Percentiles rank a stretch among this genome's conserved stretches.
Conservation (phyloP, 1,284 basidiomycete genomes). For the Fistulinella cinereoalba region DNA sequence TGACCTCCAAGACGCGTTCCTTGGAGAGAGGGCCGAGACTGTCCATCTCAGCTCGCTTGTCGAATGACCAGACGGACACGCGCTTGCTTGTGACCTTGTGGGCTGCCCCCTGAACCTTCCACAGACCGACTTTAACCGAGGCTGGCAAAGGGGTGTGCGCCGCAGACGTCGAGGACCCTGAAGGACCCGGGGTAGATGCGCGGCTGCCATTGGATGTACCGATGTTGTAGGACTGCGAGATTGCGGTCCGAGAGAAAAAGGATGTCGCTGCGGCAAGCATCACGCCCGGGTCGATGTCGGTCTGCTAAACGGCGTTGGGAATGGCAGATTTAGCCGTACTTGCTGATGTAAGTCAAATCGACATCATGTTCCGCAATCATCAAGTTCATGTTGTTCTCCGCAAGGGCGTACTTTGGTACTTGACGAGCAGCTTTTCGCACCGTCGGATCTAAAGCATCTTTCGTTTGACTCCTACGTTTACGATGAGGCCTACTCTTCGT, state of each 20-base stretch:
- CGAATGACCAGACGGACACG: slow-evolving; percentile 87
- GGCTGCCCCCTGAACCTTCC: slow-evolving; percentile 79
- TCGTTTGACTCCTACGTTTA: neutral
- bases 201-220: slow-evolving; percentile 49
- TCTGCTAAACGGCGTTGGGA: neutral
- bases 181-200: slow-evolving; percentile 60
- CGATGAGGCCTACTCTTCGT: slow-evolving; percentile 42
- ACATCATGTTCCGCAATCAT: no score
- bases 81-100: slow-evolving; percentile 88
- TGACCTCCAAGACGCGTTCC: slow-evolving; percentile 75
- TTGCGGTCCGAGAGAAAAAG: slow-evolving; percentile 84
- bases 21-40: slow-evolving; percentile 56
- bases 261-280: slow-evolving; percentile 91
- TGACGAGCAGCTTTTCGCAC: neutral
- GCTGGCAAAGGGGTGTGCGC: slow-evolving; percentile 38
- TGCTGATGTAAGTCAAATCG: slow-evolving; percentile 22
- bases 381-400: neutral
- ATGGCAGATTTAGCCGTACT: no score
- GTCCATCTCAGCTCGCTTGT: slow-evolving; percentile 80
- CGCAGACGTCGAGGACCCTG: slow-evolving; percentile 42
- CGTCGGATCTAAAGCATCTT: slow-evolving; percentile 3
- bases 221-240: slow-evolving; percentile 81
- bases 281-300: slow-evolving; percentile 4
- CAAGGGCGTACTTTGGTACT: neutral
- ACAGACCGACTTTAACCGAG: slow-evolving; percentile 75